These are phyloP conservation scores for Cladophialophora bantiana DNA, from an alignment of 2,329 filamentous ascomycete genomes.

Conservation along the genomic window DNA sequence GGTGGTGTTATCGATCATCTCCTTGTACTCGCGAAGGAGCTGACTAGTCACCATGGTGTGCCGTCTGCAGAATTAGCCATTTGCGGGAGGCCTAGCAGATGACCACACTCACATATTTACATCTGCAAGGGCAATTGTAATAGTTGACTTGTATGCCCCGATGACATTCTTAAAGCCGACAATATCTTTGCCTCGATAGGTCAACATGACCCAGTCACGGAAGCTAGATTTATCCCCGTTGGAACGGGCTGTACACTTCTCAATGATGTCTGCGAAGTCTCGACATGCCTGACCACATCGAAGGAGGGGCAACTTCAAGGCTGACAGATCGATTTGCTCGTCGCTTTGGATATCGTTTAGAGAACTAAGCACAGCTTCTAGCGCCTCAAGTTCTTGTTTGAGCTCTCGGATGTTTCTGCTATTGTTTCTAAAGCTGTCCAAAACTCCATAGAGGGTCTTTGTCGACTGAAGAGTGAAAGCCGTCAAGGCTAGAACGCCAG, in stretches of 20 bases:
- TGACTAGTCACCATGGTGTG: conserved; percentile 36
- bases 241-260: conserved; percentile 34
- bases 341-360: conserved; percentile 30
- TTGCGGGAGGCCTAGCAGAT: neutral
- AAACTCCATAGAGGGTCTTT: conserved; percentile 37
- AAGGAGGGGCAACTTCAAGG: conserved; percentile 39
- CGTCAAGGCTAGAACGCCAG: conserved; percentile 38
- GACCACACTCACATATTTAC: conserved; percentile 41
- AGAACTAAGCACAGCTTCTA: conserved; percentile 33
- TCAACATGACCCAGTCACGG: conserved; percentile 31
- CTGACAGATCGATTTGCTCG: conserved; percentile 33
- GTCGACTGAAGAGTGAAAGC: conserved; percentile 41
- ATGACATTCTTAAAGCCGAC: neutral
- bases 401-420: conserved; percentile 39
- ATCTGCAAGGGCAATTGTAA: conserved; percentile 33
- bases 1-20: conserved; percentile 46
- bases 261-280: conserved; percentile 36
- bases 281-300: conserved; percentile 39
- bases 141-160: neutral
- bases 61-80: conserved; percentile 32
- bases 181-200: neutral
- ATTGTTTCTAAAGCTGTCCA: conserved; percentile 37
- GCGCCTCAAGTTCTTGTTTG: conserved; percentile 36
- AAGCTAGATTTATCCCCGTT: conserved; percentile 31
- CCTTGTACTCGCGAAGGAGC: conserved; percentile 45